Conservation (phyloP, 305 asterid species). For the Fraxinus nigra region DNA sequence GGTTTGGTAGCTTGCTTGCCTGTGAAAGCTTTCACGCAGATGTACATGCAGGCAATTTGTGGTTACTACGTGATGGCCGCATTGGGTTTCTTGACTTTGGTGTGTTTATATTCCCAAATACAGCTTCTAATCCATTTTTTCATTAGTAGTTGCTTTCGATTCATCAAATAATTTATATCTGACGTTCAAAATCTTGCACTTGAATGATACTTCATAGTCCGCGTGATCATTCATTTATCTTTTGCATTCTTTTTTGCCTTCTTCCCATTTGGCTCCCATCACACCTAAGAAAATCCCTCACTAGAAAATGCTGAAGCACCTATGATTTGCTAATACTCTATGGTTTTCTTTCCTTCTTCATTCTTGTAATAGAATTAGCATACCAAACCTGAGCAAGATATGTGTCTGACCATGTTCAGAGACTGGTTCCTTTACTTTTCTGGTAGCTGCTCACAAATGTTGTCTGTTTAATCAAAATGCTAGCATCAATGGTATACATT, state of each 20-base stretch:
- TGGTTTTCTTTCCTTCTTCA: conserved; percentile 2
- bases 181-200: conserved; percentile 6
- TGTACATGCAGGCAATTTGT: conserved; percentile 95
- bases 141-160: conserved; percentile 2
- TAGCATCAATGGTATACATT: neutral
- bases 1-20: conserved; percentile 97
- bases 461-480: neutral
- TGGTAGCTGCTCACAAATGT: neutral
- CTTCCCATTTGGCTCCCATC: conserved; percentile 6
- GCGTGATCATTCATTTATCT: neutral
- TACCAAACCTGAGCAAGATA: conserved; percentile 1
- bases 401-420: neutral
- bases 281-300: conserved; percentile 9
- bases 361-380: neutral
- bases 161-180: neutral
- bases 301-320: neutral
- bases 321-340: neutral
- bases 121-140: neutral
- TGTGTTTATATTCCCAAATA: conserved; percentile 19
- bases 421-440: neutral
- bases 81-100: conserved; percentile 98
- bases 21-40: conserved; percentile 96
- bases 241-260: neutral
- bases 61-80: conserved; percentile 96
- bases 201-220: neutral